Base-by-base conservation (phyloP, 192 early-diverging fungal genomes). In the Entomortierella lignicola region DNA sequence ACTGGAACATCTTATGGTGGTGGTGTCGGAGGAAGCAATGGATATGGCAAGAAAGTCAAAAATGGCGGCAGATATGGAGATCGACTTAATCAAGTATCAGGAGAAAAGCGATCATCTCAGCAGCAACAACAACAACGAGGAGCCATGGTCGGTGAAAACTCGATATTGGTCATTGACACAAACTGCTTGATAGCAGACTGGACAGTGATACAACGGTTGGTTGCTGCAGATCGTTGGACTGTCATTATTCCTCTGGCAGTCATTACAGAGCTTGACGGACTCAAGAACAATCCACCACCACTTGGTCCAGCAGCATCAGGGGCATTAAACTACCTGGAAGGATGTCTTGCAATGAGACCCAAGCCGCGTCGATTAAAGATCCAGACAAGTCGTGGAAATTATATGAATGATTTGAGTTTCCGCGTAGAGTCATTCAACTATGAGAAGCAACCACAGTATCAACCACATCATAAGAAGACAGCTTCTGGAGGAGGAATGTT, bases 171-270 rank as follows among this genome's bases (percentile, higher is more conserved):
- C 4, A 71, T 89, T 32, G 88, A 89, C 64, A 89, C 88, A 21
- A 89, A 89, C 69, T 89, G 86, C 50, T 71, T 89, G 55, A 81
- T 89, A 31, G 83, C 82, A 11, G 83, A 89, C 50, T 64, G 87
- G 64, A 77, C 79, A 6, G 43, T 63, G 23, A 69, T 89, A 8
- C 79, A 80, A 29, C 81, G 80, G 34, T 17, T 89, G 7, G 74
- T 89, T 34, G 23, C 66, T 17, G 71, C 67, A 41, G 79, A 77
- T 31, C 81, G 82, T 60, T 89, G 86, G 86, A 63, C 71, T 8
- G 81, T 89, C 29, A 71, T 89, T 17, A 77, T 89, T 17, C 88
- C 88, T 18, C 58, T 87, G 57, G 86, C 83, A 43, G 88, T 87
- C 8, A 65, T 89, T 27, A 89, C 88, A 34, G 88, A 89, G 54